These are phyloP conservation scores for Emericellopsis cladophorae DNA, from an alignment of 2,329 filamentous ascomycete genomes.

Conservation along the genomic window DNA sequence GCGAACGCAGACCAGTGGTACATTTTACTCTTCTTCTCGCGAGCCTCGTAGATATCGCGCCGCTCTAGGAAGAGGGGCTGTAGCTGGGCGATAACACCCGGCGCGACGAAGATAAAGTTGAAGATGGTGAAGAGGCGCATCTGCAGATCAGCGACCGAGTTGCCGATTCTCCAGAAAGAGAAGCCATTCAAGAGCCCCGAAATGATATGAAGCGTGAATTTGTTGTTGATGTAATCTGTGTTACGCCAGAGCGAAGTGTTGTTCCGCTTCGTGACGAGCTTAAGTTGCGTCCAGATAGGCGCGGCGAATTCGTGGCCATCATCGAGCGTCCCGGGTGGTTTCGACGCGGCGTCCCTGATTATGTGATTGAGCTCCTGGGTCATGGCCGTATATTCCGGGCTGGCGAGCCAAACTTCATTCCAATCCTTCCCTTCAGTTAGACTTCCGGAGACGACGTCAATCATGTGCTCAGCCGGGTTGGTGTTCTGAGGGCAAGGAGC, in stretches of 20 bases:
- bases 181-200: slow-evolving; percentile 34
- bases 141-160: slow-evolving; percentile 24
- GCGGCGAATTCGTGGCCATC: slow-evolving; percentile 57
- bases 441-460: slow-evolving; percentile 31
- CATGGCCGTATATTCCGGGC: slow-evolving; percentile 39
- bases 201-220: slow-evolving; percentile 24
- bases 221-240: slow-evolving; percentile 19
- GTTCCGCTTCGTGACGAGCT: slow-evolving; percentile 44
- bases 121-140: slow-evolving; percentile 32
- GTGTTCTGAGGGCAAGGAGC: slow-evolving; percentile 24
- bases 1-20: slow-evolving; percentile 50
- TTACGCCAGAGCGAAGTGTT: slow-evolving; percentile 54
- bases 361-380: slow-evolving; percentile 30
- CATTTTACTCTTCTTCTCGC: slow-evolving; percentile 49
- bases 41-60: slow-evolving; percentile 42
- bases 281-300: slow-evolving; percentile 47
- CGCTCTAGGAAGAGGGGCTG: slow-evolving; percentile 45
- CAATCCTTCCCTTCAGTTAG: slow-evolving; percentile 24
- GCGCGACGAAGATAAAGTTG: slow-evolving; percentile 29
- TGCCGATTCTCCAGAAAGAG: slow-evolving; percentile 33
- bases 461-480: slow-evolving; percentile 30
- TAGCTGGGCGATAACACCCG: slow-evolving; percentile 33
- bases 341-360: slow-evolving; percentile 37
- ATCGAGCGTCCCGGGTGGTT: slow-evolving; percentile 24
- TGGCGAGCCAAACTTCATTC: slow-evolving; percentile 46